phyloP scores from a whole-genome alignment of 139 green algal genomes.

The Zygnema cylindricum region DNA sequence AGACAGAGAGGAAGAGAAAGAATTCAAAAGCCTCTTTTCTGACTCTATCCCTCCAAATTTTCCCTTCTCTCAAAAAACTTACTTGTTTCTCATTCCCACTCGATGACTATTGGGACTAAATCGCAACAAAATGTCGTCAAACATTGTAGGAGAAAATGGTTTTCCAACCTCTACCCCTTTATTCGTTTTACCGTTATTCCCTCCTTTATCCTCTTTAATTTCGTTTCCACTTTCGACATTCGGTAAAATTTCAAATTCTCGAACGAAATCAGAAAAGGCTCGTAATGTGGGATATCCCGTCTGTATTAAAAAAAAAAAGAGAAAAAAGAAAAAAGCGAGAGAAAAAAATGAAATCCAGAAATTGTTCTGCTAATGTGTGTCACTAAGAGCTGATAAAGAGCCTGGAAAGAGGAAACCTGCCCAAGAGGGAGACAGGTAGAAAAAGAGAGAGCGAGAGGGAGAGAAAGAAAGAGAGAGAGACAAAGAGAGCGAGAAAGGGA shows the following conservation, averaged over 20 bases:
- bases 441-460: neutral
- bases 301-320: neutral
- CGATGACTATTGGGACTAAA: neutral
- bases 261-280: conserved; percentile 20
- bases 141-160: conserved; percentile 41
- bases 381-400: neutral
- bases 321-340: no score
- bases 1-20: no score
- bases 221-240: neutral
- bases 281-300: neutral
- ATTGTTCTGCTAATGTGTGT: no score
- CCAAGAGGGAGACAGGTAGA: neutral
- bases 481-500: no score
- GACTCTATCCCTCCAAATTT: no score
- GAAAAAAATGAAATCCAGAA: no score
- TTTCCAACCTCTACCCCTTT: neutral
- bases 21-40: no score
- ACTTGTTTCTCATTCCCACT: neutral
- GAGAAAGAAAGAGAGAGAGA: no score
- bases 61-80: no score
- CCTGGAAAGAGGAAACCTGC: no score
- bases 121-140: neutral
- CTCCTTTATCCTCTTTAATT: neutral
- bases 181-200: neutral
- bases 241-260: neutral